A percentile compares a stretch with the other conserved stretches of the same genome.
phyloP scores from a whole-genome alignment of 768 basidiomycete genomes.

The Gloeophyllum trabeum region DNA sequence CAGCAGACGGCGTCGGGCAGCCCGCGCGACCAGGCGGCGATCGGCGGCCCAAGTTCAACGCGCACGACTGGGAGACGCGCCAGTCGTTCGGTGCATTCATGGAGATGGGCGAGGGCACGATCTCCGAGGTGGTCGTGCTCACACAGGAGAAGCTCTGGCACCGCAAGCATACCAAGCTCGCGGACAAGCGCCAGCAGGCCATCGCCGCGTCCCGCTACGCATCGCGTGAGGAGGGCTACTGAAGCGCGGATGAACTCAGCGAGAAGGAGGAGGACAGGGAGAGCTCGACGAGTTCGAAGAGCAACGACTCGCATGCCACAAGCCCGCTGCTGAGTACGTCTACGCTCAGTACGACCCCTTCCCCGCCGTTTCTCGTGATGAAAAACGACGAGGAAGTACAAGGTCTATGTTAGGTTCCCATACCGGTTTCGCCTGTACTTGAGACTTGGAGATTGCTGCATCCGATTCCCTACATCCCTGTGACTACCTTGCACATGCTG shows the following conservation, averaged over 20 bases:
- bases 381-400: conserved; percentile 22
- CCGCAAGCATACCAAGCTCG: conserved; percentile 48
- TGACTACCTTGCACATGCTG: conserved; percentile 40
- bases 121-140: conserved; percentile 45
- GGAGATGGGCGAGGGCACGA: conserved; percentile 60
- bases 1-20: conserved; percentile 34
- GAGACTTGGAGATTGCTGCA: conserved; percentile 48
- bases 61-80: conserved; percentile 56
- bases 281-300: conserved; percentile 35
- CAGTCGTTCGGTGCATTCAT: conserved; percentile 59
- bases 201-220: conserved; percentile 45
- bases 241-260: conserved; percentile 20
- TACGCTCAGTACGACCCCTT: conserved; percentile 70
- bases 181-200: conserved; percentile 56
- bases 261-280: conserved; percentile 29
- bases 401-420: conserved; percentile 22
- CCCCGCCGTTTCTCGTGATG: conserved; percentile 44
- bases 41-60: conserved; percentile 30
- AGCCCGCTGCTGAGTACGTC: conserved; percentile 68
- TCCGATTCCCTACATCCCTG: conserved; percentile 64
- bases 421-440: conserved; percentile 47
- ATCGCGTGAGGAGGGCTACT: conserved; percentile 22
- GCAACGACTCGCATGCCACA: conserved; percentile 45
- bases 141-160: conserved; percentile 69
- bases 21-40: conserved; percentile 38